Conservation (phyloP, 768 basidiomycete species). For the Russula griseocarnosa region DNA sequence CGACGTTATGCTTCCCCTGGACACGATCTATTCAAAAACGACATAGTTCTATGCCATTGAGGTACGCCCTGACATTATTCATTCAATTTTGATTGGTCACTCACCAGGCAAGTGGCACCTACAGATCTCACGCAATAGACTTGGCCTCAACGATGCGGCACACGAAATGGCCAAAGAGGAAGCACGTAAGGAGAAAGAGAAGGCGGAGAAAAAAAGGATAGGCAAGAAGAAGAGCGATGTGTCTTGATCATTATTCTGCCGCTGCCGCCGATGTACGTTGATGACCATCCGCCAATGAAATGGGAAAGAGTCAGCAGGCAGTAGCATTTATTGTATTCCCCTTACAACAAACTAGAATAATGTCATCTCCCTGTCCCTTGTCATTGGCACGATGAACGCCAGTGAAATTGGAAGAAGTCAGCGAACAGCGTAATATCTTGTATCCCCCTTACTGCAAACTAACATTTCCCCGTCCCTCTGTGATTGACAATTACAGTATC, state of each 20-base stretch:
- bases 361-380: background rate
- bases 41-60: slow-evolving; percentile 89
- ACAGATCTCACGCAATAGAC: slow-evolving; percentile 86
- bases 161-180: slow-evolving; percentile 78
- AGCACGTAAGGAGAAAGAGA: slow-evolving; percentile 49
- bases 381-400: background rate
- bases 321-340: background rate
- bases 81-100: slow-evolving; percentile 10
- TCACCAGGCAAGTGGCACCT: slow-evolving; percentile 1
- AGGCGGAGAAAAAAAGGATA: slow-evolving; percentile 49
- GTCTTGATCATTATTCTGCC: background rate
- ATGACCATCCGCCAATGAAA: background rate
- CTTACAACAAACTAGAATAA: background rate
- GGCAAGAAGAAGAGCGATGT: slow-evolving; percentile 37
- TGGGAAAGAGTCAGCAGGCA: background rate
- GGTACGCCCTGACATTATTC: slow-evolving; percentile 39
- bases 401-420: background rate
- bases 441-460: background rate
- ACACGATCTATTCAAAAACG: slow-evolving; percentile 4
- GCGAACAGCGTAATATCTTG: too few relatives aligned
- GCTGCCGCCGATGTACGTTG: background rate
- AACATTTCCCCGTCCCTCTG: background rate
- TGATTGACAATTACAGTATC: background rate
- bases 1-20: background rate
- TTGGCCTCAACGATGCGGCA: slow-evolving; percentile 84